These are phyloP conservation scores for Torrubiella hemipterigena DNA, from an alignment of 2,329 filamentous ascomycete species.

Conservation along the genomic window DNA sequence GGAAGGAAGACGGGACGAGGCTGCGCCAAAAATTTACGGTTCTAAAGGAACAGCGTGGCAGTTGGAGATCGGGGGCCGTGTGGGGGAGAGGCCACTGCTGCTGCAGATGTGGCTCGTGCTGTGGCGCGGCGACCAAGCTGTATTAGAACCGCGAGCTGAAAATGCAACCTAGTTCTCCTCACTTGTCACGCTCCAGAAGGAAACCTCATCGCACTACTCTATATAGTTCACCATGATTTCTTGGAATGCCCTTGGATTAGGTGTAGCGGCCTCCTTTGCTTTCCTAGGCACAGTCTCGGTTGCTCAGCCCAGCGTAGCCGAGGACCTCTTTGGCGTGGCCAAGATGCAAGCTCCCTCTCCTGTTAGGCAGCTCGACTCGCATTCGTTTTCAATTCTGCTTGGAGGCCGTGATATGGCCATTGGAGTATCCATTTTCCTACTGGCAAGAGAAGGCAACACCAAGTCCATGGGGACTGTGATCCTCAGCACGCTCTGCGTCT, in stretches of 20 bases:
- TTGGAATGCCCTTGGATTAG: constrained; percentile 10
- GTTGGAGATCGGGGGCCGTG: too few species aligned
- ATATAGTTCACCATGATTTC: constrained; percentile 17
- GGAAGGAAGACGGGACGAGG: too few species aligned
- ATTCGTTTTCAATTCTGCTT: constrained; percentile 4
- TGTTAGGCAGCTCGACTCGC: constrained; percentile 2
- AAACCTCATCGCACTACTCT: too few species aligned
- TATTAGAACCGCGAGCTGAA: too few species aligned
- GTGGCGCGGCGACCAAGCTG: too few species aligned
- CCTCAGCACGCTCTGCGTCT: constrained; percentile 9
- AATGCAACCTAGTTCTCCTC: too few species aligned
- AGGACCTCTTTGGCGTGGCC: constrained; percentile 8
- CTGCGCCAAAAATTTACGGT: too few species aligned
- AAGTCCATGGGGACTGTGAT: constrained; percentile 10
- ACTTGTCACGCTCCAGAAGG: too few species aligned
- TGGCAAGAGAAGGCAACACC: constrained; percentile 4
- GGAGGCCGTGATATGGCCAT: constrained; percentile 8
- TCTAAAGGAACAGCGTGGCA: too few species aligned
- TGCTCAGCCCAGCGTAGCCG: constrained; percentile 5
- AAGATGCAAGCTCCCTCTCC: background rate
- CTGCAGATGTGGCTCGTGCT: too few species aligned
- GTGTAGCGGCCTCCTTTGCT: constrained; percentile 9
- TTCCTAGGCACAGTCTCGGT: constrained; percentile 8
- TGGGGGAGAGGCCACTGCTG: too few species aligned
- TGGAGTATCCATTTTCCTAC: constrained; percentile 5